Conservation (phyloP, 169 alveolate species). For the Cryptosporidium sp. region DNA sequence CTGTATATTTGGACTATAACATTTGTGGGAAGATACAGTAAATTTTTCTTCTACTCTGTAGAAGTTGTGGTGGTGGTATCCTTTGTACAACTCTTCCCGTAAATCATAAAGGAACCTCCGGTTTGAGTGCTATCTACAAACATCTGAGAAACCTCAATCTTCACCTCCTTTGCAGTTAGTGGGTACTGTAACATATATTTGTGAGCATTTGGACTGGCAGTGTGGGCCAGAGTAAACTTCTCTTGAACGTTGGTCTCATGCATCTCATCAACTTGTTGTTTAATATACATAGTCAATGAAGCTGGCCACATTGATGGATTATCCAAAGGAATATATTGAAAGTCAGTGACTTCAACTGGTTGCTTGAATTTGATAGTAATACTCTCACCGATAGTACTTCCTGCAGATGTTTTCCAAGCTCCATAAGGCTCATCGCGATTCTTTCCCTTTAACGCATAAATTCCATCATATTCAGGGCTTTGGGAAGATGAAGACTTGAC, state of each 20-base stretch:
- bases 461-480: conserved; percentile 80
- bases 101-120: conserved; percentile 73
- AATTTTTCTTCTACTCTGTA: neutral
- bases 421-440: conserved; percentile 81
- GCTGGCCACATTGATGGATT: conserved; percentile 80
- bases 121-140: conserved; percentile 72
- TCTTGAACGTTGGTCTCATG: conserved; percentile 71
- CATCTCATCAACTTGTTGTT: conserved; percentile 66
- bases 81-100: conserved; percentile 49
- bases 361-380: conserved; percentile 78
- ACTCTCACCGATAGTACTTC: conserved; percentile 81
- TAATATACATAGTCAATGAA: conserved; percentile 64
- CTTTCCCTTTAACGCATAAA: conserved; percentile 81
- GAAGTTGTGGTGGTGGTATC: neutral
- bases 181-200: conserved; percentile 59
- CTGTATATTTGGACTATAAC: neutral
- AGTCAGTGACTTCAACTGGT: conserved; percentile 81
- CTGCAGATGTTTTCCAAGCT: conserved; percentile 80
- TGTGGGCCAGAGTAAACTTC: conserved; percentile 67
- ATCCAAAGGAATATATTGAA: conserved; percentile 80
- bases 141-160: conserved; percentile 67
- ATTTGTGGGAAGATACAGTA: neutral
- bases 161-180: conserved; percentile 31
- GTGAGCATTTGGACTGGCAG: conserved; percentile 46
- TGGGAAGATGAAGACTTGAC: conserved; percentile 80